A percentile compares a stretch with the other conserved stretches of the same genome.
Evolutionary conservation across 2,329 filamentous ascomycete genomes (phyloP).

Genomic region (Ceratocystiopsis sp.): DNA sequence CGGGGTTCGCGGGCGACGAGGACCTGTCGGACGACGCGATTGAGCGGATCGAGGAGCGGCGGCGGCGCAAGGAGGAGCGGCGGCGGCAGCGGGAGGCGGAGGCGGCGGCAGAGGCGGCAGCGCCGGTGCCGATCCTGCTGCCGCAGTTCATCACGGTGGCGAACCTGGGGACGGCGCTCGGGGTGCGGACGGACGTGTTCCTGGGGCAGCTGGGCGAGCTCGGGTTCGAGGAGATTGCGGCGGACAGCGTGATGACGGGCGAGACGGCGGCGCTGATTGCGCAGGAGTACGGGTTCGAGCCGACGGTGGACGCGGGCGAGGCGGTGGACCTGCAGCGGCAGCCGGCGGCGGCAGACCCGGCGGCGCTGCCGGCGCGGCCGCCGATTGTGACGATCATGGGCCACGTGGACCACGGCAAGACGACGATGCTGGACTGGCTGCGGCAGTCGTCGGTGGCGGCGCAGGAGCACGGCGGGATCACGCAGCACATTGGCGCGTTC

Average conservation of each 20-base stretch:
- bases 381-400: constrained; percentile 99
- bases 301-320: constrained; percentile 52
- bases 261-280: constrained; percentile 84
- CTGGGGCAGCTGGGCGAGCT: constrained; percentile 61
- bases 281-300: constrained; percentile 83
- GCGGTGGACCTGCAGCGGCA: constrained; percentile 54
- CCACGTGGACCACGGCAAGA: constrained; percentile 97
- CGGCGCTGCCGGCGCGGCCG: constrained; percentile 54
- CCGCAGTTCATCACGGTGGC: constrained; percentile 87
- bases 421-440: constrained; percentile 83
- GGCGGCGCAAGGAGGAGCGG: constrained; percentile 25
- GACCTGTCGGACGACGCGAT: constrained; percentile 20
- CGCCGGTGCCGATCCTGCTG: constrained; percentile 48
- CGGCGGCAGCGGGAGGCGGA: constrained; percentile 20
- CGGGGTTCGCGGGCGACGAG: constrained; percentile 22
- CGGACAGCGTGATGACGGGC: constrained; percentile 74
- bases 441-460: constrained; percentile 85
- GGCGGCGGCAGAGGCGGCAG: constrained; percentile 21
- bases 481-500: constrained; percentile 96
- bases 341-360: constrained; percentile 50
- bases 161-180: constrained; percentile 60
- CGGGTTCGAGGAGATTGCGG: constrained; percentile 72
- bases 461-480: constrained; percentile 89
- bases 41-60: constrained; percentile 20
- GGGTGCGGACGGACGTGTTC: constrained; percentile 54